Evolutionary conservation across 2,329 filamentous ascomycete species (phyloP).

Genomic region (Fonsecaea nubica): DNA sequence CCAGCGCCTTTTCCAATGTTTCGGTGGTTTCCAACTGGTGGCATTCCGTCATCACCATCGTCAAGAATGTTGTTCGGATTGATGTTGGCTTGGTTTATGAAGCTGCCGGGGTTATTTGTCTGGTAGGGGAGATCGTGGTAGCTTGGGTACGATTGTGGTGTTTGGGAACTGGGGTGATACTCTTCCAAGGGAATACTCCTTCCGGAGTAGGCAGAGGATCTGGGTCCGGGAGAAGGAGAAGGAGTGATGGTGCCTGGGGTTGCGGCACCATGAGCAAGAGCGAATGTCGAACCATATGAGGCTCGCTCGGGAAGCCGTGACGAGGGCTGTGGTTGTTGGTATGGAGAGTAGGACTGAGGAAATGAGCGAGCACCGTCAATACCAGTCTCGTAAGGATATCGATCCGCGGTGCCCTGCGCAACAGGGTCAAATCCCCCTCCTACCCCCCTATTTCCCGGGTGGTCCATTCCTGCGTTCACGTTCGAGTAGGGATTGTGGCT

Average conservation of each 20-base stretch:
- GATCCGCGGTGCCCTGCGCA: conserved; percentile 27
- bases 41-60: conserved; percentile 84
- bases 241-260: conserved; percentile 42
- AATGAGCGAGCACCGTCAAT: conserved; percentile 26
- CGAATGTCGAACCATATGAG: conserved; percentile 37
- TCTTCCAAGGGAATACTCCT: conserved; percentile 58
- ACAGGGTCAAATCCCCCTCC: conserved; percentile 25
- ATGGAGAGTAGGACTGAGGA: conserved; percentile 32
- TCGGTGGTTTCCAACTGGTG: conserved; percentile 62
- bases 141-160: conserved; percentile 46
- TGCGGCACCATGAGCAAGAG: conserved; percentile 38
- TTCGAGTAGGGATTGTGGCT: conserved; percentile 25
- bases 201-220: conserved; percentile 50
- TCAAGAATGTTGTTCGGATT: conserved; percentile 83
- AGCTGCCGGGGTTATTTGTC: conserved; percentile 59
- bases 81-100: conserved; percentile 48
- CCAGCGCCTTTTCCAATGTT: conserved; percentile 51
- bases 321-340: conserved; percentile 27
- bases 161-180: conserved; percentile 44
- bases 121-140: conserved; percentile 71
- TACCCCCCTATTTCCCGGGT: conserved; percentile 23
- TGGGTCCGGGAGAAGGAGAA: conserved; percentile 39
- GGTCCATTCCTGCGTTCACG: conserved; percentile 33
- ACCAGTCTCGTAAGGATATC: conserved; percentile 27
- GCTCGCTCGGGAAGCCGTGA: conserved; percentile 29